Evolutionary conservation across 1,284 basidiomycete genomes (phyloP).

Genomic region (Ustilago hordei): DNA sequence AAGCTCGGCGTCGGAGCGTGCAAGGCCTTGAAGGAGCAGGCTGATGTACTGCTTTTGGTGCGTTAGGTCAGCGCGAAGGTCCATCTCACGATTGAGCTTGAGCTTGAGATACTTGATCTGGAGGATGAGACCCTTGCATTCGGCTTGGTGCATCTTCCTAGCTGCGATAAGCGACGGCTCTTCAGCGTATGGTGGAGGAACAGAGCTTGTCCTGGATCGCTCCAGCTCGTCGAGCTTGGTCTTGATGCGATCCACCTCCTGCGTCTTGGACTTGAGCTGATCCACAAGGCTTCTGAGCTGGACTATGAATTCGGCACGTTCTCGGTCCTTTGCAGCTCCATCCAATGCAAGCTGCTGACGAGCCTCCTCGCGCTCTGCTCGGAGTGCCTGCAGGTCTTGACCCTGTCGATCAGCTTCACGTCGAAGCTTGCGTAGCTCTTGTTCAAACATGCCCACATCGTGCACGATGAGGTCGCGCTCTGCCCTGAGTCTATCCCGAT

Average conservation of each 20-base stretch:
- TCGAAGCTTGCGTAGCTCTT: constrained; percentile 41
- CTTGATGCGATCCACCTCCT: constrained; percentile 40
- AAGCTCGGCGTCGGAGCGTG: constrained; percentile 25
- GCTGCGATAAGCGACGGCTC: constrained; percentile 23
- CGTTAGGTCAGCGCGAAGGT: constrained; percentile 81
- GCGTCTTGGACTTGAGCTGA: constrained; percentile 41
- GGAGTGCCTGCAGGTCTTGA: constrained; percentile 47
- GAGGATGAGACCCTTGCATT: constrained; percentile 86
- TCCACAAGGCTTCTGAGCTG: constrained; percentile 35
- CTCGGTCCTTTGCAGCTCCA: constrained; percentile 28
- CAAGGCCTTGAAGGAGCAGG: constrained; percentile 33
- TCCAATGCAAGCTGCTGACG: constrained; percentile 22
- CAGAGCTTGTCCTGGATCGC: neutral
- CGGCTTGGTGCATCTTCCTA: constrained; percentile 77
- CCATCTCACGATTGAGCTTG: constrained; percentile 86
- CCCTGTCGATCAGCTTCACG: constrained; percentile 53
- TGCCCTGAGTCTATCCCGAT: constrained; percentile 45
- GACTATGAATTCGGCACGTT: constrained; percentile 27
- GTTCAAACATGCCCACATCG: constrained; percentile 56
- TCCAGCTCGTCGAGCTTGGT: constrained; percentile 36
- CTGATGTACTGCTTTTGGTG: constrained; percentile 78
- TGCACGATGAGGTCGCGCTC: constrained; percentile 51
- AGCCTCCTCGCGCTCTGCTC: constrained; percentile 35
- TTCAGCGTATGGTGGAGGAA: constrained; percentile 26
- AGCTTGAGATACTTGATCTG: constrained; percentile 93